phyloP scores from a whole-genome alignment of 805 yeast species.

The Pichia heedii region DNA sequence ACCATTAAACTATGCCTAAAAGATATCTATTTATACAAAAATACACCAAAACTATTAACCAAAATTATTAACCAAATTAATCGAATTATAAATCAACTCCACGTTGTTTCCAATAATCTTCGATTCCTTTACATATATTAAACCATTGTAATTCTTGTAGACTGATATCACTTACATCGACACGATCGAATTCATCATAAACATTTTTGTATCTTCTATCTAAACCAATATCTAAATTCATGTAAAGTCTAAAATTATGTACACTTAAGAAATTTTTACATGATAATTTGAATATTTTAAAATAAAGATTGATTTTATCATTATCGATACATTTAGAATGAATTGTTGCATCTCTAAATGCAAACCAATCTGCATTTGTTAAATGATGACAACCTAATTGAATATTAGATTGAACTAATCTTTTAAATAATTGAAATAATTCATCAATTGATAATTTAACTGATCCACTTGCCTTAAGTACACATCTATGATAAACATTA shows the following conservation, averaged over 20 bases:
- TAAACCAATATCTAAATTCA: constrained; percentile 33
- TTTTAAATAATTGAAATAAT: constrained; percentile 31
- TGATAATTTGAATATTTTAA: constrained; percentile 42
- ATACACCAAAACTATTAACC: too few species aligned
- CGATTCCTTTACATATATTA: constrained; percentile 15
- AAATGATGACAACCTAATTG: constrained; percentile 44
- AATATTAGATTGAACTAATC: constrained; percentile 35
- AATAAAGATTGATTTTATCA: constrained; percentile 43
- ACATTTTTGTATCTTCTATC: constrained; percentile 30
- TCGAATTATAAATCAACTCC: constrained; percentile 7
- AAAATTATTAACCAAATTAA: too few species aligned
- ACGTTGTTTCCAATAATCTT: constrained; percentile 10
- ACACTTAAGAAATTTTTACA: constrained; percentile 37
- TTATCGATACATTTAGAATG: constrained; percentile 22
- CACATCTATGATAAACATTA: constrained; percentile 63
- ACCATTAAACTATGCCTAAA: too few species aligned
- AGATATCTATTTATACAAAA: too few species aligned
- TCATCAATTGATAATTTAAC: constrained; percentile 43
- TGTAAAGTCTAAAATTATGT: constrained; percentile 34
- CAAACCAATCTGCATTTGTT: constrained; percentile 80
- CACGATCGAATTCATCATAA: constrained; percentile 23
- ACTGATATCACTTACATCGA: constrained; percentile 29
- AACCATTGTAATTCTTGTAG: constrained; percentile 31
- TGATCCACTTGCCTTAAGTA: constrained; percentile 62
- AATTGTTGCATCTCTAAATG: constrained; percentile 71